Percentiles rank a stretch among this genome's conserved stretches.
Evolutionary conservation across 2,329 filamentous ascomycete species (phyloP).

Genomic region (Clonostachys chloroleuca): DNA sequence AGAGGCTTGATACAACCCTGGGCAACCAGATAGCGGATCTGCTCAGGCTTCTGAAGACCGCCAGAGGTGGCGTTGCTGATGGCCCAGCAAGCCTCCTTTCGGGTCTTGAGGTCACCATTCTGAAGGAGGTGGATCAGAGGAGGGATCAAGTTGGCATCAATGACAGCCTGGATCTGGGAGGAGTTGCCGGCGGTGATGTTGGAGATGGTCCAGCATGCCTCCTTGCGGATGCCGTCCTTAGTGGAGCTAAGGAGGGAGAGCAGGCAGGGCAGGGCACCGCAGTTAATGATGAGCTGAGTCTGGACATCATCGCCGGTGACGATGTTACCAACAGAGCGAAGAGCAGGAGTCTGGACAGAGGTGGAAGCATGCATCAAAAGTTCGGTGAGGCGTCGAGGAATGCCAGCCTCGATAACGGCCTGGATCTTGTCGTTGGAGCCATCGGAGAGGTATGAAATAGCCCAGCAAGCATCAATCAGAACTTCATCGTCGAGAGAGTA

Average conservation of each 20-base stretch:
- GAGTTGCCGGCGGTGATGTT: conserved; percentile 99
- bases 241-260: conserved; percentile 90
- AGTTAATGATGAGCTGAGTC: conserved; percentile 99
- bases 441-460: conserved; percentile 96
- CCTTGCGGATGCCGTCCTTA: conserved; percentile 98
- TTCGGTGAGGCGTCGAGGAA: conserved; percentile 92
- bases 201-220: conserved; percentile 99
- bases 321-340: conserved; percentile 97
- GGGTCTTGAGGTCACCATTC: conserved; percentile 97
- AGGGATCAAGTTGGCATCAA: conserved; percentile 95
- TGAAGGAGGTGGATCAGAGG: conserved; percentile 93
- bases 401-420: conserved; percentile 96
- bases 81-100: conserved; percentile 99
- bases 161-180: conserved; percentile 92
- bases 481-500: conserved; percentile 99
- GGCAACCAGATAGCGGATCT: conserved; percentile 90
- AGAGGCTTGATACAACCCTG: conserved; percentile 97
- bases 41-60: conserved; percentile 96
- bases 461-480: conserved; percentile 98
- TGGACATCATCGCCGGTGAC: conserved; percentile 98
- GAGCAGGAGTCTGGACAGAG: conserved; percentile 94
- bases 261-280: conserved; percentile 86
- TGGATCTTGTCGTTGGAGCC: conserved; percentile 99
- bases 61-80: conserved; percentile 98
- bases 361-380: conserved; percentile 97